phyloP scores from a whole-genome alignment of 2,329 filamentous ascomycete genomes.

The Ophiostoma australiae region DNA sequence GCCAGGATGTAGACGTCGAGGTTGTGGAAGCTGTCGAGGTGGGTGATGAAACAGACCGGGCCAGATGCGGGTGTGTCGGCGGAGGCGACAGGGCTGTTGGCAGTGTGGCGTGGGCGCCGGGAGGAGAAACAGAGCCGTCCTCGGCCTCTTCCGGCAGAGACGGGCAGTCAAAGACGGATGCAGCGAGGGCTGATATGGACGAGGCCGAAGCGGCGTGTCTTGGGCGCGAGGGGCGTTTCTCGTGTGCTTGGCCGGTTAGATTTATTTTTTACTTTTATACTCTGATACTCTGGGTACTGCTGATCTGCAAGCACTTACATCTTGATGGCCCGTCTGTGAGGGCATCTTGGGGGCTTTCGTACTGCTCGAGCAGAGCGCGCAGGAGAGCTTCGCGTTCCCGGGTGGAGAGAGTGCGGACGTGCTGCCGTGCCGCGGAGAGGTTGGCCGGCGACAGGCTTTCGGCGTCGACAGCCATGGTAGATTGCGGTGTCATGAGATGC shows the following conservation, averaged over 20 bases:
- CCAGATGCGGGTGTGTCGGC: neutral
- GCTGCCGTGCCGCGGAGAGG: slow-evolving; percentile 33
- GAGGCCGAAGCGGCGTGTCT: neutral
- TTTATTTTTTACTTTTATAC: too few species aligned
- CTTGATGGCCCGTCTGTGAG: neutral
- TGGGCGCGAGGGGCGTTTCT: neutral
- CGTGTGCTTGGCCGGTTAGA: neutral
- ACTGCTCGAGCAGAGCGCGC: slow-evolving; percentile 35
- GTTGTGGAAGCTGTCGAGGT: neutral
- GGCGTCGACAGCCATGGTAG: slow-evolving; percentile 7
- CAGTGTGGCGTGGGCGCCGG: neutral
- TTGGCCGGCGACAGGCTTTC: slow-evolving; percentile 25
- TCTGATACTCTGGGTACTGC: too few species aligned
- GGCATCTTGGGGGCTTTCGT: slow-evolving; percentile 21
- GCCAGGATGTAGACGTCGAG: neutral
- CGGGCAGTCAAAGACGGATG: slow-evolving; percentile 18
- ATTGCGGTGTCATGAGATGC: neutral
- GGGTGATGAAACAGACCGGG: neutral
- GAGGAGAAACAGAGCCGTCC: neutral
- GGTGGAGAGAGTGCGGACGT: slow-evolving; percentile 34
- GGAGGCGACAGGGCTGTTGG: neutral
- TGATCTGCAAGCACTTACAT: neutral
- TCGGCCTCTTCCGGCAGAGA: slow-evolving; percentile 19
- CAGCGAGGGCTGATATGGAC: neutral
- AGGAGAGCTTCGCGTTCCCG: slow-evolving; percentile 35